Evolutionary conservation across 495 filamentous ascomycete genomes (phyloP), one percentile per base, ranked within the genome.

Genomic region (Physcia stellaris): DNA sequence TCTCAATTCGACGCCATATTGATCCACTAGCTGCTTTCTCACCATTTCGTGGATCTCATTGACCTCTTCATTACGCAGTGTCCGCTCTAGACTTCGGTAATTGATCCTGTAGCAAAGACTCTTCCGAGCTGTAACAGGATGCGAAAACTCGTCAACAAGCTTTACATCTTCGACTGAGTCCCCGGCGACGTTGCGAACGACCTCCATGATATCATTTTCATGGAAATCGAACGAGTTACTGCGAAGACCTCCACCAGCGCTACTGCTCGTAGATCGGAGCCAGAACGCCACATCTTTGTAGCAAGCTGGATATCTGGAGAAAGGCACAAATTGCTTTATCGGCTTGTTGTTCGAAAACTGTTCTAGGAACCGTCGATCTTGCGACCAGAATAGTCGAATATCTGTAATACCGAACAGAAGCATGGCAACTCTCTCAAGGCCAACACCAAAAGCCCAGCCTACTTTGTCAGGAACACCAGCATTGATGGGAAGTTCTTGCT

Each of bases 171-270:
- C 90, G 13, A 90, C 85, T 26, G 74, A 53, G 55, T 94, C 80
- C 12, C 85, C 86, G 6, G 72, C 83, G 20, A 83, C 70, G 18
- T 74, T 73, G 29, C 90, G 70, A 10, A 94, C 79, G 35, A 93
- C 66, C 62, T 96, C 90, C 88, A 95, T 95, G 28, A 98, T 61
- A 60, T 98, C 92, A 57, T 98, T 96, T 59, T 88, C 87, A 52
- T 94, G 86, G 46, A 93, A 83, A 31, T 65, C 61, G 22, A 54
- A 55, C 11, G 37, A 47, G 21, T 56, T 58, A 47, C 13, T 62
- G 57, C 23, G 54, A 57, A 19, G 16, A 19, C 67, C 67, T 34
- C 73, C 73, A 11, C 72, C 68, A 35, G 74, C 61, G 35, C 67
- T 69, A 35, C 52, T 59, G 32, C 61, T 57, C 9, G 71, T 59